Conservation (phyloP, 108 stramenopile species). For the Nitzschia palea region DNA sequence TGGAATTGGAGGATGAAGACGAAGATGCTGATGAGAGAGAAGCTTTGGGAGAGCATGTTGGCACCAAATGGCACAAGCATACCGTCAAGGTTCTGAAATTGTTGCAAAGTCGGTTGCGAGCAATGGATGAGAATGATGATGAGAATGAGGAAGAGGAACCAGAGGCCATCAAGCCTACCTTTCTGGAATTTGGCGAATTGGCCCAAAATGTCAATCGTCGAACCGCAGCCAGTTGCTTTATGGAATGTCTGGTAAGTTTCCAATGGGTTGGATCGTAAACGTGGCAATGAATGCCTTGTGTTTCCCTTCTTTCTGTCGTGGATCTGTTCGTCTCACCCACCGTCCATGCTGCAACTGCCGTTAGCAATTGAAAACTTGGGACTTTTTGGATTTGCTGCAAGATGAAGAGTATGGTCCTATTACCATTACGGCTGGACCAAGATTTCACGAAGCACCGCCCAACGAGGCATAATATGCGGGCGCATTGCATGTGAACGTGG, state of each 20-base stretch:
- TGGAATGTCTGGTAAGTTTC: constrained; percentile 68
- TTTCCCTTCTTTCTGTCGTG: neutral
- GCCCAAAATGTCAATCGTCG: constrained; percentile 65
- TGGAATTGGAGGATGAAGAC: constrained; percentile 50
- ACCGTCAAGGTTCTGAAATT: constrained; percentile 75
- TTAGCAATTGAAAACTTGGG: constrained; percentile 94
- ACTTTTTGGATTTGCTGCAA: constrained; percentile 93
- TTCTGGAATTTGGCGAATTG: constrained; percentile 67
- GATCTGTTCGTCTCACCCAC: too few relatives aligned
- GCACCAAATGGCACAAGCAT: constrained; percentile 91
- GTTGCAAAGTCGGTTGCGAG: constrained; percentile 62
- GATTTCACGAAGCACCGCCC: constrained; percentile 37
- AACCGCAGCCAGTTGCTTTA: constrained; percentile 87
- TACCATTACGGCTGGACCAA: constrained; percentile 28
- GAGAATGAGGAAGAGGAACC: constrained; percentile 43
- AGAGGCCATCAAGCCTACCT: constrained; percentile 38
- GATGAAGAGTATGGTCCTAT: constrained; percentile 91
- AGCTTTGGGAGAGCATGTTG: constrained; percentile 57
- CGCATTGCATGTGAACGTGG: too few relatives aligned
- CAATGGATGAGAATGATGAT: constrained; percentile 37
- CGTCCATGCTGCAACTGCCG: too few relatives aligned
- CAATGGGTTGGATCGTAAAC: too few relatives aligned
- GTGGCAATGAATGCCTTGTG: too few relatives aligned
- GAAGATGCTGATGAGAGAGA: constrained; percentile 53
- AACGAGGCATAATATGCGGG: constrained; percentile 1